Conservation (phyloP, 352 stramenopile genomes). For the Nothophytophthora sp. region DNA sequence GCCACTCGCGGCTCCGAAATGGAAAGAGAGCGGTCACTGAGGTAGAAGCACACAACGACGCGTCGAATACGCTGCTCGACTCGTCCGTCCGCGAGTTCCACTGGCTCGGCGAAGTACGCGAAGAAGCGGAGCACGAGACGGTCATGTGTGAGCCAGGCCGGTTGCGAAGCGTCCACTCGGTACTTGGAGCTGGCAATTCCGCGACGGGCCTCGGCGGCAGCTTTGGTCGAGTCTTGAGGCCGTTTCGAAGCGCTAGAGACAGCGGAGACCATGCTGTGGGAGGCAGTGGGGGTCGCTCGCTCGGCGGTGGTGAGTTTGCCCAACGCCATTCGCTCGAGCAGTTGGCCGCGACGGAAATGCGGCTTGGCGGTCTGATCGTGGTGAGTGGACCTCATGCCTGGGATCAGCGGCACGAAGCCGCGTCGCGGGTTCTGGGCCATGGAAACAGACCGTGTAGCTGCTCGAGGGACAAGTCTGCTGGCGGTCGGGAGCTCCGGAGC, state of each 20-base stretch:
- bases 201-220: slow-evolving; percentile 13
- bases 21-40: slow-evolving; percentile 82
- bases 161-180: slow-evolving; percentile 47
- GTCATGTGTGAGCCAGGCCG: slow-evolving; percentile 70
- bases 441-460: no score
- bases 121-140: slow-evolving; percentile 91
- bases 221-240: no score
- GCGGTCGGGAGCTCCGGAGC: no score
- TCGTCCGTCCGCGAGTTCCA: slow-evolving; percentile 15
- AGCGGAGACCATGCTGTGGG: slow-evolving; percentile 10
- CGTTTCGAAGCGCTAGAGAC: slow-evolving; percentile 10
- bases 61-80: slow-evolving; percentile 41
- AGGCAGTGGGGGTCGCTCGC: slow-evolving; percentile 1
- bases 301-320: slow-evolving; percentile 39
- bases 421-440: slow-evolving; percentile 10
- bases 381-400: slow-evolving; percentile 56
- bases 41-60: slow-evolving; percentile 82
- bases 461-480: no score
- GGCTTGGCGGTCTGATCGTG: slow-evolving; percentile 39
- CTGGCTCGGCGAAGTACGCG: slow-evolving; percentile 74
- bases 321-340: slow-evolving; percentile 63
- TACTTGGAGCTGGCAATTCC: slow-evolving; percentile 40
- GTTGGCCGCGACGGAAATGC: slow-evolving; percentile 62
- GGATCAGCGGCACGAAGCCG: slow-evolving; percentile 43
- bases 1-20: slow-evolving; percentile 84